Conservation (phyloP, 148 eudicot species). For the Mesembryanthemum crystallinum region DNA sequence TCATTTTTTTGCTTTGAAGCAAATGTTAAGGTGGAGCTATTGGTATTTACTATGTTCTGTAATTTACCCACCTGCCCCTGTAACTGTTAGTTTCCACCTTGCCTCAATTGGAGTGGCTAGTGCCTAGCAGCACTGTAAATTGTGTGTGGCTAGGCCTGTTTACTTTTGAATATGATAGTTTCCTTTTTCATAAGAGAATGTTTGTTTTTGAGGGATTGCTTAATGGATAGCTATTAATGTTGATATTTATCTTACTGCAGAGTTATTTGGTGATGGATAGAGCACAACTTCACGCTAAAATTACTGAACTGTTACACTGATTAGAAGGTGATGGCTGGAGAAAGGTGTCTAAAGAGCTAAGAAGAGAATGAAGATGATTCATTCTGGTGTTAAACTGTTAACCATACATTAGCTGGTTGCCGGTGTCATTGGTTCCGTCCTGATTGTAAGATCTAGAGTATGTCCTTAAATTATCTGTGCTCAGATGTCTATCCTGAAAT, state of each 20-base stretch:
- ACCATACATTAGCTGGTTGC: neutral
- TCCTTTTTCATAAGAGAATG: too few species aligned
- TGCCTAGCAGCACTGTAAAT: neutral
- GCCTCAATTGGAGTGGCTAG: neutral
- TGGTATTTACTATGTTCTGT: neutral
- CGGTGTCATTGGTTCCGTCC: neutral
- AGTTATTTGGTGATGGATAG: neutral
- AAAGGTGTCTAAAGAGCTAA: slow-evolving; percentile 2
- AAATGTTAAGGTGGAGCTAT: neutral
- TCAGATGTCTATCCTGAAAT: neutral
- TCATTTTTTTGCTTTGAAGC: neutral
- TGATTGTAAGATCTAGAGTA: slow-evolving; percentile 9
- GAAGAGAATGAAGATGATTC: neutral
- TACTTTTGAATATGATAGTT: neutral
- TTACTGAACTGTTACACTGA: neutral
- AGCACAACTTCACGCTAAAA: neutral
- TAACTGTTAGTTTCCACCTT: neutral
- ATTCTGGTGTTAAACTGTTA: slow-evolving; percentile 8
- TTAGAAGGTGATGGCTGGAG: slow-evolving; percentile 9
- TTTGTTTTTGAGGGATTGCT: neutral
- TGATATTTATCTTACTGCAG: neutral
- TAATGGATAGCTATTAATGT: neutral
- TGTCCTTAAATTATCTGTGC: neutral
- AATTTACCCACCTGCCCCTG: neutral
- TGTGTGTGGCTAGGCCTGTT: neutral